These are phyloP conservation scores for Termitomyces eurrhizus DNA, from an alignment of 768 basidiomycete genomes.

Conservation along the genomic window DNA sequence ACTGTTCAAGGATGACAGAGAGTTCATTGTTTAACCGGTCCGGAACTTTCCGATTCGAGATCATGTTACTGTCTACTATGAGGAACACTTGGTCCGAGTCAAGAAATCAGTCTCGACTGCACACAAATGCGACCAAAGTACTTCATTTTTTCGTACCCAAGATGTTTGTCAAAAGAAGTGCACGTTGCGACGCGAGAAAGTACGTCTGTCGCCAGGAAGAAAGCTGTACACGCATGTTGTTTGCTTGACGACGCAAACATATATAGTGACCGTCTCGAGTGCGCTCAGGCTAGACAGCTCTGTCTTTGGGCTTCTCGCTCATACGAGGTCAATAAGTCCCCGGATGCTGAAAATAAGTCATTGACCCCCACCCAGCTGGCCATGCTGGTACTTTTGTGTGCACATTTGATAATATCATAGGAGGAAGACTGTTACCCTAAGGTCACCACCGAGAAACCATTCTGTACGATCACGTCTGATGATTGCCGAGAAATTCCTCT, in stretches of 20 bases:
- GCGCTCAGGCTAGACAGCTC: not conserved
- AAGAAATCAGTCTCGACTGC: not conserved
- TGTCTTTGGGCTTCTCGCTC: not conserved
- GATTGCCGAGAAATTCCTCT: not conserved
- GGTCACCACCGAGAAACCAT: not conserved
- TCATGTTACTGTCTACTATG: not conserved
- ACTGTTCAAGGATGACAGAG: not conserved
- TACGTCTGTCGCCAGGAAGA: no score
- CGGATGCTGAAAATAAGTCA: not conserved
- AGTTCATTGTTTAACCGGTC: no score
- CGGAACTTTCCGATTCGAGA: no score
- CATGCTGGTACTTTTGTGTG: not conserved
- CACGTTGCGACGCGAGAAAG: not conserved
- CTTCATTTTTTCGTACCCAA: no score
- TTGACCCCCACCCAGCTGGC: not conserved
- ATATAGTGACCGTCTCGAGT: not conserved
- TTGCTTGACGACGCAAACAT: not conserved
- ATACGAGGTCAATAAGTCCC: not conserved
- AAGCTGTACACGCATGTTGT: no score
- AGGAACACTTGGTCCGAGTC: not conserved
- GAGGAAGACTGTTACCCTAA: not conserved
- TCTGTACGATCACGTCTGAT: no score
- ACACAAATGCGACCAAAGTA: no score
- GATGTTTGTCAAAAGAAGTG: not conserved
- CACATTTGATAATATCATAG: not conserved